Conservation (phyloP, 176 grass and related monocot species). For the Bothriochloa decipiens region DNA sequence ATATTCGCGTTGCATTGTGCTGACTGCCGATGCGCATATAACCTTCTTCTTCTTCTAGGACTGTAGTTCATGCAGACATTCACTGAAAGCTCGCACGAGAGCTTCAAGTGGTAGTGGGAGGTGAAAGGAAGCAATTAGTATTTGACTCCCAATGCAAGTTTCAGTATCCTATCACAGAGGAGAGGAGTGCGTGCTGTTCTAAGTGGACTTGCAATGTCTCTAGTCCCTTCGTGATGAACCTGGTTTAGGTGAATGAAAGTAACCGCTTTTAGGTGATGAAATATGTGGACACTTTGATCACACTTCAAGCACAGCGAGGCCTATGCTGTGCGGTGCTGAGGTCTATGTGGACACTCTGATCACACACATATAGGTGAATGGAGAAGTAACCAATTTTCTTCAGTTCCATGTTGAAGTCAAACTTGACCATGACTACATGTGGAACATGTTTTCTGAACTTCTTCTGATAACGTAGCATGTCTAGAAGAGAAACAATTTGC, state of each 20-base stretch:
- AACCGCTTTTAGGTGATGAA: constrained; percentile 15
- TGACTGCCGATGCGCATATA: not conserved
- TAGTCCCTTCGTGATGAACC: constrained; percentile 9
- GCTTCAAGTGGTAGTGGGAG: not conserved
- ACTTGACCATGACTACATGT: not conserved
- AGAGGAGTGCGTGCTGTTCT: constrained; percentile 8
- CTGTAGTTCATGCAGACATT: not conserved
- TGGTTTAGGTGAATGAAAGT: not conserved
- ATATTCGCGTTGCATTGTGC: constrained; percentile 17
- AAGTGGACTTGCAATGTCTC: constrained; percentile 26
- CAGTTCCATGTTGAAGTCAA: constrained; percentile 16
- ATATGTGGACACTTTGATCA: constrained; percentile 49
- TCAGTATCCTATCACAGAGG: constrained; percentile 20
- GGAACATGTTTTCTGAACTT: constrained; percentile 27
- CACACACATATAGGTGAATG: not conserved
- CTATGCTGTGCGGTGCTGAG: not conserved
- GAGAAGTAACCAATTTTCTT: not conserved
- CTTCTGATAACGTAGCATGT: not conserved
- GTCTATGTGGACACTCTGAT: not conserved
- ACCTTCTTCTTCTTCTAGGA: not conserved
- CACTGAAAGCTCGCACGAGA: not conserved
- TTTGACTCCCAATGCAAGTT: constrained; percentile 8
- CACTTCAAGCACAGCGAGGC: constrained; percentile 31
- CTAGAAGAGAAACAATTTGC: not conserved
- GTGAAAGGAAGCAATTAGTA: not conserved